phyloP scores from a whole-genome alignment of 441 rosid species.

The Aquilaria agallochum region DNA sequence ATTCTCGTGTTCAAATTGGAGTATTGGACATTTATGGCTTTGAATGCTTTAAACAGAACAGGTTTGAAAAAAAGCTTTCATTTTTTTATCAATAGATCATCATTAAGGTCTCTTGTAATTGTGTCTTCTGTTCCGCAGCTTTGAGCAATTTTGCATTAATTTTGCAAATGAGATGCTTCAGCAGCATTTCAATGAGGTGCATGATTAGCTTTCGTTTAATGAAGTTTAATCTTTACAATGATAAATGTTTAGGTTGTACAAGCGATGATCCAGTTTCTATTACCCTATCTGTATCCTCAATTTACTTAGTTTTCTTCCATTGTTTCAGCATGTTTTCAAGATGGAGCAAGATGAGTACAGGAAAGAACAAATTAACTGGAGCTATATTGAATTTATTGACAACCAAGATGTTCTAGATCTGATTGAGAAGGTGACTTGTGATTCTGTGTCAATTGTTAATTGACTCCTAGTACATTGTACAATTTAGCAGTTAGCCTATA shows the following conservation, averaged over 20 bases:
- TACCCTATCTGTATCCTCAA: neutral
- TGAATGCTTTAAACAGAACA: constrained; percentile 86
- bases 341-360: constrained; percentile 98
- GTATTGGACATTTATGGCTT: constrained; percentile 97
- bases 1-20: constrained; percentile 75
- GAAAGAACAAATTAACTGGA: constrained; percentile 96
- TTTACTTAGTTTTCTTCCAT: constrained; percentile 13
- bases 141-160: constrained; percentile 98
- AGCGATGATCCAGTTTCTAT: neutral
- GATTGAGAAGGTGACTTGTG: constrained; percentile 77
- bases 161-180: constrained; percentile 99
- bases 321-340: constrained; percentile 94
- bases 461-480: too few species aligned
- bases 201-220: neutral
- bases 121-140: constrained; percentile 43
- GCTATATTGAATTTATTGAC: constrained; percentile 95
- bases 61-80: constrained; percentile 32
- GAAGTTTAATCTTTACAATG: neutral
- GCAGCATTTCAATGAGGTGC: constrained; percentile 97
- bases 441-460: neutral
- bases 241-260: constrained; percentile 5
- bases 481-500: too few species aligned
- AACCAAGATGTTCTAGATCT: constrained; percentile 96
- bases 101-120: neutral
- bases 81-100: neutral